Percentiles rank a stretch among this genome's conserved stretches.
Evolutionary conservation across 1,139 yeast species (phyloP).

Genomic region (Candida sojae): DNA sequence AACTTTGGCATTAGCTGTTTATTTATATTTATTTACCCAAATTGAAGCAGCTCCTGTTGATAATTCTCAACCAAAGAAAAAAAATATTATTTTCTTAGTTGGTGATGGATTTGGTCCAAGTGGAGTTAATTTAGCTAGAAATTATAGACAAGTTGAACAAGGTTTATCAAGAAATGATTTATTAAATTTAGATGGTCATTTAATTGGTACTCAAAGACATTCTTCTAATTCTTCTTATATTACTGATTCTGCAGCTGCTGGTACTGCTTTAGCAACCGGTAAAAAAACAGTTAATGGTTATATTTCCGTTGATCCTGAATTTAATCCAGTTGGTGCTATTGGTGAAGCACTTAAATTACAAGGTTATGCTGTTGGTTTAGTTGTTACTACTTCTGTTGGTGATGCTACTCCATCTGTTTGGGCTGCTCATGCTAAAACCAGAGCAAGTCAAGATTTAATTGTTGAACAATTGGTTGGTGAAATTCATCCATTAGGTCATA

Average conservation of each 20-base stretch:
- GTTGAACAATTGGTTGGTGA: constrained; percentile 83
- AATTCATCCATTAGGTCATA: constrained; percentile 65
- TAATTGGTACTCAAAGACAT: constrained; percentile 80
- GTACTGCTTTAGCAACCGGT: constrained; percentile 85
- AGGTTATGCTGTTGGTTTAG: constrained; percentile 81
- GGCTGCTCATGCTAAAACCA: constrained; percentile 67
- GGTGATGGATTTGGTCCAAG: constrained; percentile 95
- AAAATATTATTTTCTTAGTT: constrained; percentile 78
- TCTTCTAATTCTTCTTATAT: constrained; percentile 69
- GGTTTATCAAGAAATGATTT: constrained; percentile 52
- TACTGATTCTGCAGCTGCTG: constrained; percentile 94
- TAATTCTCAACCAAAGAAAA: constrained; percentile 23
- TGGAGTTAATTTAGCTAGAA: constrained; percentile 68
- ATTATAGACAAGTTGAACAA: constrained; percentile 53
- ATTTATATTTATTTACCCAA: constrained; percentile 11
- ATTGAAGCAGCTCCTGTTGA: constrained; percentile 14
- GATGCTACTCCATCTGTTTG: constrained; percentile 88
- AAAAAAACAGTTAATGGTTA: constrained; percentile 82
- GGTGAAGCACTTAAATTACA: constrained; percentile 78
- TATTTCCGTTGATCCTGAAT: constrained; percentile 68
- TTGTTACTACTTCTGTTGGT: constrained; percentile 77
- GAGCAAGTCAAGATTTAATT: constrained; percentile 76
- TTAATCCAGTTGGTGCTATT: constrained; percentile 76
- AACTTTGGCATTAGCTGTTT: constrained; percentile 12
- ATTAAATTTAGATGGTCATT: constrained; percentile 61